Evolutionary conservation across 352 stramenopile genomes (phyloP).

Genomic region (Phytophthora pinifolia): DNA sequence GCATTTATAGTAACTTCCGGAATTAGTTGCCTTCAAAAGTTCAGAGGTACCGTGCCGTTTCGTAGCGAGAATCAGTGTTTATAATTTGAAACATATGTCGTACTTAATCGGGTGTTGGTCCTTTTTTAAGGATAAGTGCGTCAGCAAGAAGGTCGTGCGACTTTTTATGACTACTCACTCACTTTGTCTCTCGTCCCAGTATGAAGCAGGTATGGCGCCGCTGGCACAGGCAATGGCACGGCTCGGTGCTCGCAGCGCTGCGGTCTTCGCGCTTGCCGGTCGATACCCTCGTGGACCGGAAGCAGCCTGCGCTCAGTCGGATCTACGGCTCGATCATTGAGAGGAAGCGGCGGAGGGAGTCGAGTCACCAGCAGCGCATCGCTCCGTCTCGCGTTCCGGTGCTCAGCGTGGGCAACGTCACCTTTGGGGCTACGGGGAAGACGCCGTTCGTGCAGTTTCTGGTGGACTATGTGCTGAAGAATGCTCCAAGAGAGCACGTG

Average conservation of each 20-base stretch:
- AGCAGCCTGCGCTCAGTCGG: slow-evolving; percentile 39
- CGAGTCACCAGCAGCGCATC: slow-evolving; percentile 26
- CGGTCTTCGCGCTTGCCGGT: slow-evolving; percentile 20
- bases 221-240: slow-evolving; percentile 33
- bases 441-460: slow-evolving; percentile 63
- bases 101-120: too few relatives aligned
- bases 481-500: slow-evolving; percentile 7
- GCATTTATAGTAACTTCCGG: too few relatives aligned
- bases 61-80: too few relatives aligned
- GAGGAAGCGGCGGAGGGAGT: slow-evolving; percentile 34
- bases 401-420: slow-evolving; percentile 73
- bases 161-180: slow-evolving; percentile 17
- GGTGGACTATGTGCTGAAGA: slow-evolving; percentile 20
- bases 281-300: not conserved
- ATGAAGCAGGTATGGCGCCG: slow-evolving; percentile 28
- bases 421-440: slow-evolving; percentile 75
- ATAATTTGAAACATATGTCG: too few relatives aligned
- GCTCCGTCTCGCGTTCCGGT: slow-evolving; percentile 36
- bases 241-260: slow-evolving; percentile 30
- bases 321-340: slow-evolving; percentile 41
- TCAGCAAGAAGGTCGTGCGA: not conserved
- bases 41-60: too few relatives aligned
- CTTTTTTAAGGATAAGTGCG: too few relatives aligned
- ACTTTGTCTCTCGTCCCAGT: slow-evolving; percentile 5
- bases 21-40: too few relatives aligned